Conservation (phyloP, 805 yeast species). For the Lipomyces sp. region DNA sequence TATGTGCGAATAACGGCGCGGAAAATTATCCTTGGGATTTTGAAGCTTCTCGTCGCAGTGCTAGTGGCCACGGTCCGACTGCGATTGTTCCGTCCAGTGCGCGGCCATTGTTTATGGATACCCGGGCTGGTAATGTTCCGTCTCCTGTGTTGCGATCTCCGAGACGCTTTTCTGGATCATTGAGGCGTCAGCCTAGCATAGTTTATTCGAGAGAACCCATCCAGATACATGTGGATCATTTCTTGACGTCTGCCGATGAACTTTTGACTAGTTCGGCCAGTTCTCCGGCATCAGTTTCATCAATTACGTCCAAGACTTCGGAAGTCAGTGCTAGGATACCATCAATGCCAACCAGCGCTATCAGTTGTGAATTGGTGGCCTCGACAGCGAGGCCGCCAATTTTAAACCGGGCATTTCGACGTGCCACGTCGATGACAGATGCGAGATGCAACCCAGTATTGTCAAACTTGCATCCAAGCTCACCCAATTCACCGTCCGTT, state of each 20-base stretch:
- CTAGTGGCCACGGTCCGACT: constrained; percentile 17
- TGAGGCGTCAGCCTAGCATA: neutral
- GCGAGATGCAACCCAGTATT: neutral
- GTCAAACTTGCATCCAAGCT: neutral
- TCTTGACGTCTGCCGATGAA: neutral
- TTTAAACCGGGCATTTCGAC: constrained; percentile 8
- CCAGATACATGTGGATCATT: constrained; percentile 10
- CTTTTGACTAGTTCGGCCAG: neutral
- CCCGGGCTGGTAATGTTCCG: neutral
- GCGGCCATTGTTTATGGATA: constrained; percentile 22
- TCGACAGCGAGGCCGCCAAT: neutral
- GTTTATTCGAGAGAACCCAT: constrained; percentile 7
- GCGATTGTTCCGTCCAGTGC: constrained; percentile 10
- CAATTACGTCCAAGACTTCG: neutral
- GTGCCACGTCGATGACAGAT: constrained; percentile 8
- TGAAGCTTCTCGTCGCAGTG: constrained; percentile 9
- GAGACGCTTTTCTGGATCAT: constrained; percentile 5
- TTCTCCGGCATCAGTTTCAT: constrained; percentile 6
- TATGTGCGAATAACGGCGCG: constrained; percentile 24
- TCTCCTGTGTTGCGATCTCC: constrained; percentile 4
- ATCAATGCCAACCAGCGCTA: neutral
- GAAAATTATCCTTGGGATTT: constrained; percentile 21
- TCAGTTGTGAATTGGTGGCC: neutral
- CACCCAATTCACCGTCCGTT: neutral
- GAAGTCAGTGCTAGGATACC: neutral